A percentile compares a stretch with the other conserved stretches of the same genome.
phyloP scores from a whole-genome alignment of 441 rosid genomes.

The Theobroma grandiflorum region DNA sequence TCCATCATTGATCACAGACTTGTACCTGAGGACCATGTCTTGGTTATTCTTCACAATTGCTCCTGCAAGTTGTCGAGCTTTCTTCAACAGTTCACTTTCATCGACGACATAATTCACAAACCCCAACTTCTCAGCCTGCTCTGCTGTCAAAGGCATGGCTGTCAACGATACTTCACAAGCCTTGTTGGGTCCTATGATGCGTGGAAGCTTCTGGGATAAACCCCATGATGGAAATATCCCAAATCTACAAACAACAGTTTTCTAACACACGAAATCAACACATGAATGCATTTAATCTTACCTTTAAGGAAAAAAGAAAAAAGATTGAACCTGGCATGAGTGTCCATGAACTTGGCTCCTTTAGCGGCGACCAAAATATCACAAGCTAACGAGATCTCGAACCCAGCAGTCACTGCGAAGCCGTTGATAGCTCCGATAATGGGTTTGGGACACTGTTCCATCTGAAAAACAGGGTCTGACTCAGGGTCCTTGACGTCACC shows the following conservation, averaged over 20 bases:
- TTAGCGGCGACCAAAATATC: slow-evolving; percentile 78
- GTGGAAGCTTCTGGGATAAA: slow-evolving; percentile 86
- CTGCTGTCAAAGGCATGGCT: slow-evolving; percentile 72
- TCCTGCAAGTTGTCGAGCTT: slow-evolving; percentile 70
- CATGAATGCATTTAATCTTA: neutral
- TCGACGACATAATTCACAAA: slow-evolving; percentile 86
- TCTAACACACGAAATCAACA: neutral
- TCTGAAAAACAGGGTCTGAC: slow-evolving; percentile 68
- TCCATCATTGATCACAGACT: slow-evolving; percentile 84
- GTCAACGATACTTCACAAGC: slow-evolving; percentile 86
- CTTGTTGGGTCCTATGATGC: slow-evolving; percentile 77
- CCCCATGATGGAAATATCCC: slow-evolving; percentile 98
- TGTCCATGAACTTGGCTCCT: slow-evolving; percentile 81
- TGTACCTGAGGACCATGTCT: slow-evolving; percentile 77
- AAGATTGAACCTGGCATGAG: slow-evolving; percentile 70
- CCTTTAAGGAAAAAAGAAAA: neutral
- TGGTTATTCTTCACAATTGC: slow-evolving; percentile 74
- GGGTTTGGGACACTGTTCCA: slow-evolving; percentile 80
- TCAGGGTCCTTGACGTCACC: slow-evolving; percentile 86
- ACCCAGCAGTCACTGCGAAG: slow-evolving; percentile 90
- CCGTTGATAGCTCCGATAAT: slow-evolving; percentile 89
- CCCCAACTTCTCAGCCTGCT: slow-evolving; percentile 87
- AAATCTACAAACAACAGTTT: slow-evolving; percentile 44
- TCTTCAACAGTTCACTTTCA: slow-evolving; percentile 58
- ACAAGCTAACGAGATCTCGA: slow-evolving; percentile 86